Evolutionary conservation across 495 filamentous ascomycete genomes (phyloP), one percentile per base, ranked within the genome.

Genomic region (Hypoxylon rickii): DNA sequence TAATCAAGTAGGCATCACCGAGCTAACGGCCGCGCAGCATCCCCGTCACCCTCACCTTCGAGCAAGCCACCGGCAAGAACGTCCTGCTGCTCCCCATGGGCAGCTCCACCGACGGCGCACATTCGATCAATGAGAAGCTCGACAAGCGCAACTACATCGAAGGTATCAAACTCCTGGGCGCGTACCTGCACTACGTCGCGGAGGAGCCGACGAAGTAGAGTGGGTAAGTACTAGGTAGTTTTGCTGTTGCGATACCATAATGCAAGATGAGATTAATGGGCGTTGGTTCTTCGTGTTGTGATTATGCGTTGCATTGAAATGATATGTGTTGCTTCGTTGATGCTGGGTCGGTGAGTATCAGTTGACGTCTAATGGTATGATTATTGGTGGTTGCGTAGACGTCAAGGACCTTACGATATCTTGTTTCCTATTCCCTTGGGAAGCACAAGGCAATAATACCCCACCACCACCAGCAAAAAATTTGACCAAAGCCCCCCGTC

Each of bases 31-130:
- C n/a, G 10, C 5, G 40, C 61, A 92, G 90, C 72, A 98, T 98
- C 65, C 94, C 94, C 0, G 89, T 99, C 24, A 97, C 94, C 7
- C 76, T 99, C 69, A 97, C 91, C 6, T 97, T 99, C 68, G 93
- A 99, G 78, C 85, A 97, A 76, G 90, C 92, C 15, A 96, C 92
- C n/a, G 89, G 90, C 56, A 99, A 99, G 84, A 99, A 97, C 69
- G 92, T 97, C 33, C 73, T 99, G 51, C 78, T 99, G 50, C 72
- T 99, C 47, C 94, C 94, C 7, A 97, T 99, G 93, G 94, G 94
- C 15, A 95, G 88, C 73, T 91, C 87, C 7, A 97, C 94, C 16
- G 94, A 99, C 77, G 93, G 89, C 42, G 94, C 94, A 18, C 94
- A 99, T 74, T 93, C 88, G 24, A 89, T 96, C 70, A 99, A 99